Evolutionary conservation across 805 yeast species (phyloP).

Genomic region (Candida incommunis): DNA sequence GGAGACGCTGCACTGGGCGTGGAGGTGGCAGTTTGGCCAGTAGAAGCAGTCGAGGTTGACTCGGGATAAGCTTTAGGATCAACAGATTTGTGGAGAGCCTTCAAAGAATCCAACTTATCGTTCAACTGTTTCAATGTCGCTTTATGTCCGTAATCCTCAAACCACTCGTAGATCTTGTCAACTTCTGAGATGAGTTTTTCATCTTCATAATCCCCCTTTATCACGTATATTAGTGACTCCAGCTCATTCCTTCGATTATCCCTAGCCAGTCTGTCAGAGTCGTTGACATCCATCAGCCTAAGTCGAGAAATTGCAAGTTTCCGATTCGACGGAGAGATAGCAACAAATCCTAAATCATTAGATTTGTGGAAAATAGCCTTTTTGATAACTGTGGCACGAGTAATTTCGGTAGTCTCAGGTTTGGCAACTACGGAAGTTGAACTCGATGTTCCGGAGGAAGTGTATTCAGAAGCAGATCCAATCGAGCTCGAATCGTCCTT

Average conservation of each 20-base stretch:
- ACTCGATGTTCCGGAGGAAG: background rate
- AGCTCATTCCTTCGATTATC: conserved; percentile 53
- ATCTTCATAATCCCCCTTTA: conserved; percentile 32
- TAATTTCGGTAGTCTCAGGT: conserved; percentile 4
- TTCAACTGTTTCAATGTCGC: conserved; percentile 9
- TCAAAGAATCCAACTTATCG: conserved; percentile 8
- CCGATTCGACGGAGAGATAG: conserved; percentile 36
- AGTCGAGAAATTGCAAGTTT: conserved; percentile 34
- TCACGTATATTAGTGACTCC: conserved; percentile 55
- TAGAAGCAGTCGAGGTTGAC: too few relatives aligned
- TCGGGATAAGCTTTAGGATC: conserved; percentile 3
- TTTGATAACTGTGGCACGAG: conserved; percentile 5
- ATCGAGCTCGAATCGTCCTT: background rate
- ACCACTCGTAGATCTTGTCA: conserved; percentile 8
- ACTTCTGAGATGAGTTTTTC: conserved; percentile 7
- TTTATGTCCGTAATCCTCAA: conserved; percentile 9
- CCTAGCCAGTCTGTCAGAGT: conserved; percentile 35
- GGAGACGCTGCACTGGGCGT: too few relatives aligned
- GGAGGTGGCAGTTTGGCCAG: too few relatives aligned
- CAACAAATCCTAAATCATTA: conserved; percentile 29
- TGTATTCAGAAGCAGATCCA: conserved; percentile 4
- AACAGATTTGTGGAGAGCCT: conserved; percentile 3
- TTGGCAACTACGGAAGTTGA: background rate
- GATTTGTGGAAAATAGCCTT: conserved; percentile 14
- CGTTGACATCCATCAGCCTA: conserved; percentile 37